Evolutionary conservation across 148 eudicot species (phyloP).

Genomic region (Heliosperma pusillum): DNA sequence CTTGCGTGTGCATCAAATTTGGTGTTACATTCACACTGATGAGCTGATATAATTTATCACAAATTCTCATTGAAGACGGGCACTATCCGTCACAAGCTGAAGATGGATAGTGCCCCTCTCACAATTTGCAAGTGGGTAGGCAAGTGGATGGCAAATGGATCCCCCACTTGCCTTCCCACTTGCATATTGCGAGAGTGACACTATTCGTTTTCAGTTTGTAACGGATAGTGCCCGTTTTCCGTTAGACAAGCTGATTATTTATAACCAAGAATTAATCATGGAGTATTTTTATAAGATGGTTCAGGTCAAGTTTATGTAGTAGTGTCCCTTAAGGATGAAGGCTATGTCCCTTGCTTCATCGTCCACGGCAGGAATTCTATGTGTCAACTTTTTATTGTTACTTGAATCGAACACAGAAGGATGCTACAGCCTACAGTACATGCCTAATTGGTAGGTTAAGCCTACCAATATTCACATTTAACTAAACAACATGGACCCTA

Average conservation of each 20-base stretch:
- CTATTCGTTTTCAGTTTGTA: no score
- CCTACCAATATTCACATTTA: background rate
- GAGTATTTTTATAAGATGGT: background rate
- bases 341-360: constrained; percentile 11
- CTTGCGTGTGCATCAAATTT: no score
- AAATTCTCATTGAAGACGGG: no score
- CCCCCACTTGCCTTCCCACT: no score
- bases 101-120: no score
- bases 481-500: background rate
- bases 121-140: no score
- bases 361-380: constrained; percentile 22
- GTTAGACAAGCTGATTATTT: no score
- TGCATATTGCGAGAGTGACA: no score
- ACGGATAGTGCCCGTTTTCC: no score
- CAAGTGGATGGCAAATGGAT: no score
- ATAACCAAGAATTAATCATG: background rate
- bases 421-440: background rate
- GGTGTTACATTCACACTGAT: background rate
- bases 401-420: background rate
- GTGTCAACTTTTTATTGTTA: background rate
- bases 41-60: background rate
- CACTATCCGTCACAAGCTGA: no score
- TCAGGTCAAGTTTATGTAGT: background rate
- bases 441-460: constrained; percentile 18
- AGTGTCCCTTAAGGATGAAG: constrained; percentile 15